phyloP scores from a whole-genome alignment of 2,329 filamentous ascomycete genomes.

The Capronia americana region DNA sequence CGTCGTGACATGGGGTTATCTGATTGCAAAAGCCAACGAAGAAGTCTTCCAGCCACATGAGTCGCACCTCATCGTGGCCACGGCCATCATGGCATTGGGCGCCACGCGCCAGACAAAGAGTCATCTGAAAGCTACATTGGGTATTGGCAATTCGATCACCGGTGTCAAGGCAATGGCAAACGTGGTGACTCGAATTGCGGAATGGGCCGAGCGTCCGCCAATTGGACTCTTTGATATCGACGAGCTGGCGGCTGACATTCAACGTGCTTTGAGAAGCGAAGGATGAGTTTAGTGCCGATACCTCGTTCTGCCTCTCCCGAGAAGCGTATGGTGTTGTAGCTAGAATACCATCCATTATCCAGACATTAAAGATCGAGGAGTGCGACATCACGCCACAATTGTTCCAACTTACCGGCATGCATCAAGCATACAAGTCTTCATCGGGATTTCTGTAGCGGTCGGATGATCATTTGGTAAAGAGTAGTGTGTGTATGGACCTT shows the following conservation, averaged over 20 bases:
- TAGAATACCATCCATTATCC: no score
- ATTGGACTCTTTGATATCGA: conserved; percentile 14
- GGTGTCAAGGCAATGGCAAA: conserved; percentile 14
- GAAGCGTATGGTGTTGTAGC: no score
- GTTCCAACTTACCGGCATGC: no score
- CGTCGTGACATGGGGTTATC: conserved; percentile 16
- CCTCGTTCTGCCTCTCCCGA: no score
- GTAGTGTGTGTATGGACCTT: no score
- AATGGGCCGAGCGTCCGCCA: conserved; percentile 14
- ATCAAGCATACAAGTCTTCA: no score
- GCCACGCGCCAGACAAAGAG: conserved; percentile 27
- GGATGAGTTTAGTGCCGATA: no score
- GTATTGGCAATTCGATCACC: conserved; percentile 13
- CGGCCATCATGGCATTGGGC: conserved; percentile 26
- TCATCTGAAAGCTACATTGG: conserved; percentile 26
- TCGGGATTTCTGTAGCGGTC: no score
- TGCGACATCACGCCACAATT: no score
- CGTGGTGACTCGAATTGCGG: conserved; percentile 15
- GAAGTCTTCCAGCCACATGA: conserved; percentile 23
- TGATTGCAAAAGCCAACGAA: conserved; percentile 24
- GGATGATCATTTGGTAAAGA: no score
- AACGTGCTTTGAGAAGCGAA: not conserved
- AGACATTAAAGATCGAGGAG: no score
- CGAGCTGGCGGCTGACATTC: conserved; percentile 12
- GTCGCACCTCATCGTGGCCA: conserved; percentile 24